Conservation (phyloP, 495 filamentous ascomycete species). For the Neurospora sp. region DNA sequence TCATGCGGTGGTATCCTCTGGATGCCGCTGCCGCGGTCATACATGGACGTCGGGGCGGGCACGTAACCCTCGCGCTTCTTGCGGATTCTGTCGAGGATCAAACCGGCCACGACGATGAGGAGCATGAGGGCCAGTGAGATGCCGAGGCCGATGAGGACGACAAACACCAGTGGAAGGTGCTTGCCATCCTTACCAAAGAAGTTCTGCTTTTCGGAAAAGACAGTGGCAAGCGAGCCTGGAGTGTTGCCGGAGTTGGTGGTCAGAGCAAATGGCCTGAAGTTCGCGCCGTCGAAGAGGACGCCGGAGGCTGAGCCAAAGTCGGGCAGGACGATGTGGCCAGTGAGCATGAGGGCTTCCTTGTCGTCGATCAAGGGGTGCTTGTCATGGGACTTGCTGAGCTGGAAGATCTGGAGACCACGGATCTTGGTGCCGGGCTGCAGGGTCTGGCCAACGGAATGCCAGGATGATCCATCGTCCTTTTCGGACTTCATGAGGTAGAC, state of each 20-base stretch:
- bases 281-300: constrained; percentile 74
- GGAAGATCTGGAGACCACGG: constrained; percentile 70
- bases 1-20: constrained; percentile 72
- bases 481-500: constrained; percentile 66
- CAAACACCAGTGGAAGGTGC: constrained; percentile 67
- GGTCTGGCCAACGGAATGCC: constrained; percentile 43
- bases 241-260: constrained; percentile 51
- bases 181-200: constrained; percentile 41
- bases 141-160: constrained; percentile 87
- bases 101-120: constrained; percentile 74
- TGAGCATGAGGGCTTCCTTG: constrained; percentile 65
- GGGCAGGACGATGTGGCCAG: constrained; percentile 67
- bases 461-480: constrained; percentile 36
- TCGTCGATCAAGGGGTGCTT: constrained; percentile 50
- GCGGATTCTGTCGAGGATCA: constrained; percentile 74
- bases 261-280: constrained; percentile 68
- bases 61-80: constrained; percentile 80
- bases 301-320: constrained; percentile 74
- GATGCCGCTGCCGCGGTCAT: constrained; percentile 67
- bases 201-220: constrained; percentile 68
- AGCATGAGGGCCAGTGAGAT: constrained; percentile 81
- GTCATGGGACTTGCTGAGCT: constrained; percentile 55
- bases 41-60: constrained; percentile 63
- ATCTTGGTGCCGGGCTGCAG: constrained; percentile 58
- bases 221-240: constrained; percentile 61